Evolutionary conservation across 441 rosid species (phyloP), one percentile per base, ranked within the genome.

Genomic region (Omphalea diandra): DNA sequence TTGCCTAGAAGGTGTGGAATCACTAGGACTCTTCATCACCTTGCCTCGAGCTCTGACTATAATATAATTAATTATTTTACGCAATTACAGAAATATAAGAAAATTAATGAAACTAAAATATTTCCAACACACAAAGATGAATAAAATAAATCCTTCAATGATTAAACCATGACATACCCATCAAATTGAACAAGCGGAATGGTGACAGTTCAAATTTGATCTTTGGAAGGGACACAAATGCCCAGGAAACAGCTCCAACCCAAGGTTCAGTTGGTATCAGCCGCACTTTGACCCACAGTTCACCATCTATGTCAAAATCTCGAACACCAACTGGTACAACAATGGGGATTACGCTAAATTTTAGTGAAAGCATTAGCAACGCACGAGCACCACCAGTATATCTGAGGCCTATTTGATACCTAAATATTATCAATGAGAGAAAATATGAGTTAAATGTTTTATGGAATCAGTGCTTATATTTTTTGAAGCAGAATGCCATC

Each of bases 231-330:
- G 98, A 89, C 61, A 92, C 99, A 76, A 92, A 94, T 55, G 99
- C 97, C 98, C 97, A 92, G 43, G 86, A 81, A 77, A 78, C 99
- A 67, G 96, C 96, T 80, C 97, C 99, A 53, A 92, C 91, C 87
- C 95, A 94, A 74, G 99, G 99, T 38, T 76, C 94, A 4, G 90
- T 81, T 0, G 97, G 98, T 70, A 94, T 92, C 84, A 92, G 75
- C 77, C 96, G 83, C 76, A 92, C 76, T 73, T 94, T 92, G 74
- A 94, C 99, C 99, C 98, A 94, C 27, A 94, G 96, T 81, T 94
- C 99, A 55, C 99, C 98, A 58, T 92, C 98, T 74, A 94, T 92
- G 79, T 94, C 98, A 67, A 94, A 92, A 84, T 94, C 90, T 33
- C 93, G 86, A 77, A 94, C 81, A 55, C 97, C 97, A 33, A 94